phyloP scores from a whole-genome alignment of 306 rosid genomes.

The Cyclanthera cordifolia region DNA sequence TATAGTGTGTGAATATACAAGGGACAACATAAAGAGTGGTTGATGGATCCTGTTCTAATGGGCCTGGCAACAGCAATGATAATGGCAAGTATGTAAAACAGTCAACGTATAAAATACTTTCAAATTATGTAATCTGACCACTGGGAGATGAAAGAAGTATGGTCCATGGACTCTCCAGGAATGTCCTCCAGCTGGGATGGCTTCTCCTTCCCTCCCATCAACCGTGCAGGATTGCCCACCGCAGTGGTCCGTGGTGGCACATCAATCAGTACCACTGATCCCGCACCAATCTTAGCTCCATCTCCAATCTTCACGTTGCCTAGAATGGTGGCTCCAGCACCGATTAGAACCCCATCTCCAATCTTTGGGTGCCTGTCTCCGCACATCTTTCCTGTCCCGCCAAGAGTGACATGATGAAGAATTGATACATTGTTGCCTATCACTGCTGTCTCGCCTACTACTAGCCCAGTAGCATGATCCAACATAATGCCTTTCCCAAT shows the following conservation, averaged over 20 bases:
- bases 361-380: slow-evolving; percentile 94
- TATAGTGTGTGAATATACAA: background rate
- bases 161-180: slow-evolving; percentile 95
- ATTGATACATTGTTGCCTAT: slow-evolving; percentile 86
- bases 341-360: slow-evolving; percentile 83
- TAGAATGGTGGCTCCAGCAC: slow-evolving; percentile 85
- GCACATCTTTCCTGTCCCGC: slow-evolving; percentile 87
- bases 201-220: slow-evolving; percentile 85
- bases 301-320: slow-evolving; percentile 84
- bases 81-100: background rate
- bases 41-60: background rate
- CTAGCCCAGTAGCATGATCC: slow-evolving; percentile 84
- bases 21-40: background rate
- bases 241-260: slow-evolving; percentile 67
- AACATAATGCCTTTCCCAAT: slow-evolving; percentile 77
- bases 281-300: slow-evolving; percentile 86
- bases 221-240: slow-evolving; percentile 78
- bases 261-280: slow-evolving; percentile 79
- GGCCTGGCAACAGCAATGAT: background rate
- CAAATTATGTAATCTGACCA: slow-evolving; percentile 89
- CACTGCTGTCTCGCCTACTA: slow-evolving; percentile 94
- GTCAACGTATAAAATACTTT: background rate
- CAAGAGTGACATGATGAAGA: slow-evolving; percentile 82
- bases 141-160: slow-evolving; percentile 78
- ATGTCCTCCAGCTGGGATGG: slow-evolving; percentile 66